Conservation (phyloP, 2,329 filamentous ascomycete species). For the Dactylonectria macrodidyma region DNA sequence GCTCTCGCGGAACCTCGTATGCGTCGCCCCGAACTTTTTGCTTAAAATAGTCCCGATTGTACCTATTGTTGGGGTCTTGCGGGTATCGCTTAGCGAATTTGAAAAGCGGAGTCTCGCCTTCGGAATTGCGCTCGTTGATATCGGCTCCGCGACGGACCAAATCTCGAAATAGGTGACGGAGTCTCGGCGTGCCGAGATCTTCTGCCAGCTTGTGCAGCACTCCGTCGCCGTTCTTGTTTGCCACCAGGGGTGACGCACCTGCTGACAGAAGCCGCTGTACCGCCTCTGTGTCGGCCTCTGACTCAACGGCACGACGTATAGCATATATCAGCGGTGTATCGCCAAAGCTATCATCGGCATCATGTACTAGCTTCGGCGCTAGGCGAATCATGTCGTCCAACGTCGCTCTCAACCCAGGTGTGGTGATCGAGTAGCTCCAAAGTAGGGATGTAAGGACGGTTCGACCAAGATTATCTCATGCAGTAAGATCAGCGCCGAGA, state of each 20-base stretch:
- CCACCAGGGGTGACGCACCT: neutral
- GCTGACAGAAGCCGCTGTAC: neutral
- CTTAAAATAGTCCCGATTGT: slow-evolving; percentile 3
- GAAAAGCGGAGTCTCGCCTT: slow-evolving; percentile 37
- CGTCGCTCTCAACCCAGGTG: neutral
- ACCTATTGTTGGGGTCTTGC: neutral
- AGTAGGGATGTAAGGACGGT: neutral
- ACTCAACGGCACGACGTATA: neutral
- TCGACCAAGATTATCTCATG: neutral
- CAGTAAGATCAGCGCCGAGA: neutral
- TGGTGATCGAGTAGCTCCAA: neutral
- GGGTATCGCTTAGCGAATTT: slow-evolving; percentile 10
- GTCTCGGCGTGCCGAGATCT: neutral
- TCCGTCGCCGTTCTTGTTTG: neutral
- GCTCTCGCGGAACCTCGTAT: slow-evolving; percentile 16
- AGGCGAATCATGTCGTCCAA: neutral
- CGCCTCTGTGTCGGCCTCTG: neutral
- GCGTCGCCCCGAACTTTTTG: slow-evolving; percentile 4
- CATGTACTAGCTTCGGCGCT: neutral
- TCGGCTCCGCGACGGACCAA: slow-evolving; percentile 22
- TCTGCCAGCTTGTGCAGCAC: neutral
- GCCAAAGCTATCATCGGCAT: neutral
- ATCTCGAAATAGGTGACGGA: slow-evolving; percentile 22
- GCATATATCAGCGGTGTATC: neutral
- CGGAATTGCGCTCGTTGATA: slow-evolving; percentile 28